phyloP scores from a whole-genome alignment of 495 filamentous ascomycete species.

The Annulohypoxylon maeteangense region DNA sequence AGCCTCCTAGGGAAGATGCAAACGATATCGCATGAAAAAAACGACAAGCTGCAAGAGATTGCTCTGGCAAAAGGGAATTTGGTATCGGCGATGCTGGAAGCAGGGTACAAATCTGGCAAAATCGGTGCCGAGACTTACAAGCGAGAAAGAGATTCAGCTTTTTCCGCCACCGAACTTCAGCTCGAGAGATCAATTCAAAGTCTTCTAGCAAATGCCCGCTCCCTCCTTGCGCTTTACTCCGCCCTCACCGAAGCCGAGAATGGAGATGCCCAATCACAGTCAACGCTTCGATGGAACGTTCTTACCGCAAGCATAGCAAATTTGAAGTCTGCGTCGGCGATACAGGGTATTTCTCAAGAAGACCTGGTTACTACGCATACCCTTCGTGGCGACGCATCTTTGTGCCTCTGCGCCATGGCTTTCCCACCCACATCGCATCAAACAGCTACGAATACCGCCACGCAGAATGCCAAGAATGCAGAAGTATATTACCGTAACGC shows the following conservation, averaged over 20 bases:
- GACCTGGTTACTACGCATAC: conserved; percentile 68
- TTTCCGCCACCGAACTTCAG: conserved; percentile 53
- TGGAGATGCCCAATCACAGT: conserved; percentile 29
- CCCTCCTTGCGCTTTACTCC: conserved; percentile 64
- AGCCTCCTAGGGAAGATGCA: conserved; percentile 59
- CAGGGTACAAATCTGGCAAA: conserved; percentile 60
- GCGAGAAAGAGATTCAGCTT: conserved; percentile 58
- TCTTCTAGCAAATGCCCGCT: conserved; percentile 66
- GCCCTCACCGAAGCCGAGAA: conserved; percentile 43
- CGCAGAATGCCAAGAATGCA: conserved; percentile 67
- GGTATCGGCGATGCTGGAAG: conserved; percentile 60
- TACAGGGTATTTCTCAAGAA: conserved; percentile 51
- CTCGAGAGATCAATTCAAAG: conserved; percentile 55
- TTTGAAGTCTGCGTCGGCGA: conserved; percentile 62
- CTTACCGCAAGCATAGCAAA: conserved; percentile 64
- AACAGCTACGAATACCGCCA: conserved; percentile 59
- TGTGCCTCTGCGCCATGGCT: conserved; percentile 65
- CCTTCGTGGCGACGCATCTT: conserved; percentile 67
- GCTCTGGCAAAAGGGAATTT: conserved; percentile 64
- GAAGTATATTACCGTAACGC: conserved; percentile 72
- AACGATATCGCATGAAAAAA: conserved; percentile 56
- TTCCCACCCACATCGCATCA: conserved; percentile 58
- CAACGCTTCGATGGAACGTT: conserved; percentile 60
- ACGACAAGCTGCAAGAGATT: conserved; percentile 62
- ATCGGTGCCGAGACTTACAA: conserved; percentile 64